phyloP scores from a whole-genome alignment of 805 yeast species.

The Starmerella apicola region DNA sequence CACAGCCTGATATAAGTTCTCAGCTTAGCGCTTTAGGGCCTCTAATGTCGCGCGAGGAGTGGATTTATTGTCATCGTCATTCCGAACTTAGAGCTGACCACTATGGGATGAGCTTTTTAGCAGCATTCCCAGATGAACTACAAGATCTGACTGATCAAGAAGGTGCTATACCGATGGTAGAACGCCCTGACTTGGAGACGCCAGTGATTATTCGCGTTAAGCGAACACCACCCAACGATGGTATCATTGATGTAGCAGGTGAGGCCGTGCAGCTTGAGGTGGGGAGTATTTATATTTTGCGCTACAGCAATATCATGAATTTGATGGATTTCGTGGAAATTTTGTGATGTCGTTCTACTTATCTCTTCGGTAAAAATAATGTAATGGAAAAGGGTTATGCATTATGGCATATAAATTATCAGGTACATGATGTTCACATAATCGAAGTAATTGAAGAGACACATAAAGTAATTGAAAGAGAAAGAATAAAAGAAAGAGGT shows the following conservation, averaged over 20 bases:
- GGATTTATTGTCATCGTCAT: conserved; percentile 33
- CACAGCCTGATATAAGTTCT: not conserved
- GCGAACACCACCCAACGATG: conserved; percentile 26
- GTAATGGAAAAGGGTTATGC: too few species aligned
- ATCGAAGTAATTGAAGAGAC: too few species aligned
- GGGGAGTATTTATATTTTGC: conserved; percentile 64
- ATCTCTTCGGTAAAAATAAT: too few species aligned
- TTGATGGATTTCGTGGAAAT: conserved; percentile 16
- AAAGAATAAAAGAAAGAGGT: too few species aligned
- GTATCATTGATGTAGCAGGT: conserved; percentile 33
- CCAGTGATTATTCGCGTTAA: conserved; percentile 63
- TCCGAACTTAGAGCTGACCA: conserved; percentile 49
- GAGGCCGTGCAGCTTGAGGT: conserved; percentile 42
- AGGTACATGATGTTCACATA: too few species aligned
- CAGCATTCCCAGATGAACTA: conserved; percentile 51
- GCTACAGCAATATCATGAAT: conserved; percentile 41
- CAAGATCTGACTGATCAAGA: conserved; percentile 66
- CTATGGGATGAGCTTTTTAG: conserved; percentile 55
- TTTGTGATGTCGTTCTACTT: too few species aligned
- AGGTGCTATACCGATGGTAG: conserved; percentile 52
- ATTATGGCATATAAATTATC: too few species aligned
- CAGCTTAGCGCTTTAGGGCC: too few species aligned
- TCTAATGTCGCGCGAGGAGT: conserved; percentile 15
- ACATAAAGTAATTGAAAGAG: too few species aligned
- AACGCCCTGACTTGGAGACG: conserved; percentile 57